Conservation (phyloP, 768 basidiomycete genomes). For the Pleurotus platypus region DNA sequence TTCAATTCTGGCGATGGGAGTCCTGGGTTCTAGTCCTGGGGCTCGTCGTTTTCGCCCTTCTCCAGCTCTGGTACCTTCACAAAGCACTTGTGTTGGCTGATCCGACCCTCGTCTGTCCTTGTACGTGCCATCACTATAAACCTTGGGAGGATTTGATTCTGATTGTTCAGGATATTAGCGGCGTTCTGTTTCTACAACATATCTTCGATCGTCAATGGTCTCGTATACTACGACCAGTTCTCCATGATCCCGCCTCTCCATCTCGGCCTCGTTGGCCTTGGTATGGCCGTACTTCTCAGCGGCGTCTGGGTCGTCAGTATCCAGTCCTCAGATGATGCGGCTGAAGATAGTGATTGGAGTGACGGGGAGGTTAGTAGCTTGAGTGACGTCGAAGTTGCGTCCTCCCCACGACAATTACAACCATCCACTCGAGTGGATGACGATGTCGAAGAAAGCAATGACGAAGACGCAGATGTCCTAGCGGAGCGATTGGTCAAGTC, state of each 20-base stretch:
- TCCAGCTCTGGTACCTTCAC: conserved; percentile 84
- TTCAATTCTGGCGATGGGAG: conserved; percentile 84
- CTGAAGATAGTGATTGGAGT: conserved; percentile 44
- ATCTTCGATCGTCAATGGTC: conserved; percentile 85
- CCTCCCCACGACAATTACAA: conserved; percentile 19
- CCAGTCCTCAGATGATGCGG: conserved; percentile 54
- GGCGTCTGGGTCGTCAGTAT: conserved; percentile 92
- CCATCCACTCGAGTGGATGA: background rate
- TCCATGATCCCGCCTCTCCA: conserved; percentile 64
- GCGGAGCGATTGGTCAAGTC: conserved; percentile 1
- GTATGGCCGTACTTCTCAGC: conserved; percentile 72
- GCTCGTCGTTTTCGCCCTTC: conserved; percentile 67
- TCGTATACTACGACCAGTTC: conserved; percentile 89
- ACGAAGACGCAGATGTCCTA: background rate
- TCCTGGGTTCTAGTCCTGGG: conserved; percentile 78
- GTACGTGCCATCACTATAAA: conserved; percentile 38
- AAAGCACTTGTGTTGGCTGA: conserved; percentile 77
- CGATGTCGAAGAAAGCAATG: background rate
- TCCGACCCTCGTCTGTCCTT: conserved; percentile 83
- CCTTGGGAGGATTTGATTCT: conserved; percentile 11
- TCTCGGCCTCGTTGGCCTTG: conserved; percentile 70
- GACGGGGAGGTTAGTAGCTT: conserved; percentile 33
- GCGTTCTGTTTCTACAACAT: conserved; percentile 96
- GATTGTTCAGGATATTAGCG: conserved; percentile 36
- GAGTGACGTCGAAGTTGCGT: conserved; percentile 24